A percentile compares a stretch with the other conserved stretches of the same genome.
Evolutionary conservation across 2,329 filamentous ascomycete species (phyloP).

Genomic region (Fusarium hostae): DNA sequence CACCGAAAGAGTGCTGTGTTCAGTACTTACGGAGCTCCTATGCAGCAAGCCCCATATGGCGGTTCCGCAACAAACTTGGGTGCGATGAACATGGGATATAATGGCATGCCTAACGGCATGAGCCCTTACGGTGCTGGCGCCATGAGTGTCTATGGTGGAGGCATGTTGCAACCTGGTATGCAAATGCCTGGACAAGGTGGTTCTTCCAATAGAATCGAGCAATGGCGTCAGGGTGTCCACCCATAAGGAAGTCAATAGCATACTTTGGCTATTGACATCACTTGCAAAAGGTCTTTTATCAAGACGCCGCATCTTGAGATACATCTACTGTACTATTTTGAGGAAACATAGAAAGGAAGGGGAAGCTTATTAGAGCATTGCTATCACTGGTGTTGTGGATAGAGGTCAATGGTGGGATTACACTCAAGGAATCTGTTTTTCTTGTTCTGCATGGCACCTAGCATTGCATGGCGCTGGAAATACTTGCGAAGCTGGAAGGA

Average conservation of each 20-base stretch:
- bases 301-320: not conserved
- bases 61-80: constrained; percentile 39
- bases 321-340: constrained; percentile 17
- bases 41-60: constrained; percentile 42
- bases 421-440: constrained; percentile 15
- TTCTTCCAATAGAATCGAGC: constrained; percentile 53
- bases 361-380: not conserved
- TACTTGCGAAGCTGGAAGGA: constrained; percentile 20
- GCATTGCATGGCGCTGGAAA: constrained; percentile 45
- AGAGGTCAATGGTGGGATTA: constrained; percentile 13
- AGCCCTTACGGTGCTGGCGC: constrained; percentile 36
- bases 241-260: constrained; percentile 39
- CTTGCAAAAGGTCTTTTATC: not conserved
- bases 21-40: constrained; percentile 46
- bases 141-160: constrained; percentile 46
- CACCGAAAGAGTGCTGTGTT: constrained; percentile 49
- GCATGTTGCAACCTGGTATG: constrained; percentile 45
- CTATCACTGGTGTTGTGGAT: constrained; percentile 29
- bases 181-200: constrained; percentile 44
- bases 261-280: not conserved
- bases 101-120: constrained; percentile 34
- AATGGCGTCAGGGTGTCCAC: constrained; percentile 56
- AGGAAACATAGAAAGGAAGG: constrained; percentile 8
- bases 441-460: constrained; percentile 35
- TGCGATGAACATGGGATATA: constrained; percentile 38